phyloP scores from a whole-genome alignment of 176 grass and related monocot genomes.

The Juncus inflexus region DNA sequence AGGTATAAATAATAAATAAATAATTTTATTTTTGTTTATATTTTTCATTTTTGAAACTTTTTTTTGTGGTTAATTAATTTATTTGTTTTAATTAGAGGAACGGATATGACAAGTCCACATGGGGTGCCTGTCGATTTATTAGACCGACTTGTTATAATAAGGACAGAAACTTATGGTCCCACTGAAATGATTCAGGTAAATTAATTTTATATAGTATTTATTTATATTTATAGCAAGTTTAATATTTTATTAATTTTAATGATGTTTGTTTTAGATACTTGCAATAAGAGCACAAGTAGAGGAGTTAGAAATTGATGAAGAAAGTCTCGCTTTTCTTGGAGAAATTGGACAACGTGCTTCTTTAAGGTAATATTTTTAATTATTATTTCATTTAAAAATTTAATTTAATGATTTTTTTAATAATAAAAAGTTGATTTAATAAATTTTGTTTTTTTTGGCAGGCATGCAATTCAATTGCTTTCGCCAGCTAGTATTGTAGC shows the following conservation, averaged over 20 bases:
- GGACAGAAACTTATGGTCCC: slow-evolving; percentile 86
- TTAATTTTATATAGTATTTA: slow-evolving; percentile 23
- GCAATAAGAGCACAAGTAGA: slow-evolving; percentile 94
- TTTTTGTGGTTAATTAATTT: slow-evolving; percentile 25
- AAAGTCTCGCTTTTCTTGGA: slow-evolving; percentile 87
- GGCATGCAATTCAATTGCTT: slow-evolving; percentile 85
- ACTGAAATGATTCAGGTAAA: slow-evolving; percentile 93
- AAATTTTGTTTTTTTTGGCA: slow-evolving; percentile 22
- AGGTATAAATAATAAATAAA: slow-evolving; percentile 44
- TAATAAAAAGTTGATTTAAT: slow-evolving; percentile 6
- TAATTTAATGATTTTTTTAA: not conserved
- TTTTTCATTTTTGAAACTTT: not conserved
- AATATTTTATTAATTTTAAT: slow-evolving; percentile 23
- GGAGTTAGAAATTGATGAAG: slow-evolving; percentile 90
- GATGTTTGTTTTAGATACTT: slow-evolving; percentile 49
- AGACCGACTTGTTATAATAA: slow-evolving; percentile 83
- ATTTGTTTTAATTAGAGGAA: slow-evolving; percentile 57
- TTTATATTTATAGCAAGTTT: slow-evolving; percentile 21
- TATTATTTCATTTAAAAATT: slow-evolving; percentile 11
- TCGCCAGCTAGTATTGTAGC: slow-evolving; percentile 77
- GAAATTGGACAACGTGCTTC: slow-evolving; percentile 85
- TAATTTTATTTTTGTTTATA: slow-evolving; percentile 11
- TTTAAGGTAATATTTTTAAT: slow-evolving; percentile 54
- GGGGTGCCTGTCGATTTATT: slow-evolving; percentile 92
- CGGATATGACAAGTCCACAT: slow-evolving; percentile 91